Evolutionary conservation across 768 basidiomycete species (phyloP), one percentile per base, ranked within the genome.

Genomic region (Mycena rosella): DNA sequence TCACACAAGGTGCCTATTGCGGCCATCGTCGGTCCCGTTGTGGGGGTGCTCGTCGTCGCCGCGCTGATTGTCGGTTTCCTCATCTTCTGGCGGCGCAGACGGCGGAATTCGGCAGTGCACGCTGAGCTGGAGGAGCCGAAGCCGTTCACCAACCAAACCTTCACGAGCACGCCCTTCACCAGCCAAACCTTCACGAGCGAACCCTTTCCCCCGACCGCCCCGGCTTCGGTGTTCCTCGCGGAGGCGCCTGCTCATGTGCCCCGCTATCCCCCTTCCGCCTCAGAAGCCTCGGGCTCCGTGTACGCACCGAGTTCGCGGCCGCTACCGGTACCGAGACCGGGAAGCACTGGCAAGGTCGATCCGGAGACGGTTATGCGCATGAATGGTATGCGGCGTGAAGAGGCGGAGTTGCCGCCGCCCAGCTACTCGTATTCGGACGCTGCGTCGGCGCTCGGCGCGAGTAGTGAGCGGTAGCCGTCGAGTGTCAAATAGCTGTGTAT

Each of bases 11-110:
- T 51, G 3, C 55, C 55, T 2, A 34, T 57, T 3, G 55, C 30
- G 24, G 36, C 63, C 5, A 64, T 64, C 15, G 54, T 57, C 47
- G 63, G 36, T 13, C 9, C 38, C 7, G 22, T 57, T 38, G 49
- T 64, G 8, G 55, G 55, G 2, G 15, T 40, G n/a, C 5, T 62
- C 10, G 55, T 32, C 26, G 6, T 64, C 24, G 6, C 42, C 7
- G 55, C 32, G 6, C 11, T 57, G 1, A 11, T 56, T 22, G 18
- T 38, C 20, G 13, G 34, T 18, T 6, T 49, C 17, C 15, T 64
- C 17, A 13, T 64, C 22, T 45, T 51, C n/a, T n/a, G n/a, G 30
- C 27, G 52, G 51, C 61, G 42, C 17, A 27, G 61, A 17, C 62
- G 53, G 20, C 52, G 45, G 22, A 32, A 55, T 48, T 26, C 42